Conservation (phyloP, 805 yeast species). For the Wickerhamomyces mucosus region DNA sequence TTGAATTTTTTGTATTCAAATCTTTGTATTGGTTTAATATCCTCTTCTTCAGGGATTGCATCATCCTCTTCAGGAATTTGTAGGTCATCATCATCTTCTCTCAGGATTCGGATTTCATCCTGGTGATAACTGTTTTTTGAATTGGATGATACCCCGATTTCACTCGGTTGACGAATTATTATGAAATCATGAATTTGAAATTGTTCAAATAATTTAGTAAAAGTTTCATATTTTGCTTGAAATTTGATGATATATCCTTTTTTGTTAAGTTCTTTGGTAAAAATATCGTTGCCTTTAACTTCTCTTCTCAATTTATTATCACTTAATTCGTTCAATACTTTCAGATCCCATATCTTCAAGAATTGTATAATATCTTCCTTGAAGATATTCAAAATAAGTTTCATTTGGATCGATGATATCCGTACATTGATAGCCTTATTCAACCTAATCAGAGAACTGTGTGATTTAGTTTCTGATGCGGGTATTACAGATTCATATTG, state of each 20-base stretch:
- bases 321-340: not conserved
- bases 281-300: not conserved
- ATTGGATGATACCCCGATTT: not conserved
- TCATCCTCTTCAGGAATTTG: conserved; percentile 8
- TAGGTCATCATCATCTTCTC: conserved; percentile 7
- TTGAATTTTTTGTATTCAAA: conserved; percentile 11
- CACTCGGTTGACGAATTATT: not conserved
- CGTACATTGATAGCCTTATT: not conserved
- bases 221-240: not conserved
- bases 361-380: conserved; percentile 1
- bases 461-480: conserved; percentile 11
- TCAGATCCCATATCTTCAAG: not conserved
- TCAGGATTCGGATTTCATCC: not conserved
- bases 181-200: not conserved
- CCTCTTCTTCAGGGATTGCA: conserved; percentile 13
- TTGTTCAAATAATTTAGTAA: not conserved
- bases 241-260: not conserved
- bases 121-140: too few species aligned
- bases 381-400: not conserved
- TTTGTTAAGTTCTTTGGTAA: not conserved
- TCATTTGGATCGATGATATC: not conserved
- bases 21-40: conserved; percentile 11
- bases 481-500: conserved; percentile 16
- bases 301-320: not conserved
- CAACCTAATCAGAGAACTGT: conserved; percentile 10